phyloP scores from a whole-genome alignment of 1,284 basidiomycete species.

The Heimioporus retisporus region DNA sequence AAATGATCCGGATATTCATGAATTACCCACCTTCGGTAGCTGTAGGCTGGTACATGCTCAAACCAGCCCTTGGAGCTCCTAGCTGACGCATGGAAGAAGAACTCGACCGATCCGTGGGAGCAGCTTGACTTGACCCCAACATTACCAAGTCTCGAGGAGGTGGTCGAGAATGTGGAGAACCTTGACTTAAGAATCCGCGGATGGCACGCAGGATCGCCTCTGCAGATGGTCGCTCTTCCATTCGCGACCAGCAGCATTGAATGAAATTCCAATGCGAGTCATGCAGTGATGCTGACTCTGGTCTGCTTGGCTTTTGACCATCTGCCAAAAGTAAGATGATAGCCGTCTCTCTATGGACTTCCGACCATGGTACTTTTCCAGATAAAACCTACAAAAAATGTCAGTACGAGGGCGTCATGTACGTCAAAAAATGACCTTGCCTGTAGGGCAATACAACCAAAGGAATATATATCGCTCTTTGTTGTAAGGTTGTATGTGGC shows the following conservation, averaged over 20 bases:
- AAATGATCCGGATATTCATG: too few relatives aligned
- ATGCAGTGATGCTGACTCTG: background rate
- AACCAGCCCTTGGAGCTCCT: too few relatives aligned
- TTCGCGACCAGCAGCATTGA: background rate
- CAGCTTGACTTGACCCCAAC: background rate
- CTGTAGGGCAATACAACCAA: slow-evolving; percentile 9
- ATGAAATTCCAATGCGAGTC: slow-evolving; percentile 3
- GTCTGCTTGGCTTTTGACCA: slow-evolving; percentile 8
- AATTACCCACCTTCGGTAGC: too few relatives aligned
- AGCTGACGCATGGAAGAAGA: too few relatives aligned
- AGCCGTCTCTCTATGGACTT: background rate
- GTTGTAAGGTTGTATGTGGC: background rate
- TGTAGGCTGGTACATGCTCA: too few relatives aligned
- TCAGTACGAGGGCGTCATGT: background rate
- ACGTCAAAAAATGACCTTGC: background rate
- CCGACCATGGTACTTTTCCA: background rate
- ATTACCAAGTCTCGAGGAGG: background rate
- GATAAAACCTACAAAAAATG: background rate
- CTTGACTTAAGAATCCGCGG: background rate
- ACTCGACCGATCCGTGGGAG: too few relatives aligned
- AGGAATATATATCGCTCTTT: slow-evolving; percentile 3
- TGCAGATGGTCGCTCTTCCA: background rate
- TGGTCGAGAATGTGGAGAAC: background rate
- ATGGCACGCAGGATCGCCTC: background rate
- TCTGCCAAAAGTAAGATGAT: slow-evolving; percentile 2